Percentiles rank a stretch among this genome's conserved stretches.
phyloP scores from a whole-genome alignment of 257 asterid species.

The Solanum peruvianum region DNA sequence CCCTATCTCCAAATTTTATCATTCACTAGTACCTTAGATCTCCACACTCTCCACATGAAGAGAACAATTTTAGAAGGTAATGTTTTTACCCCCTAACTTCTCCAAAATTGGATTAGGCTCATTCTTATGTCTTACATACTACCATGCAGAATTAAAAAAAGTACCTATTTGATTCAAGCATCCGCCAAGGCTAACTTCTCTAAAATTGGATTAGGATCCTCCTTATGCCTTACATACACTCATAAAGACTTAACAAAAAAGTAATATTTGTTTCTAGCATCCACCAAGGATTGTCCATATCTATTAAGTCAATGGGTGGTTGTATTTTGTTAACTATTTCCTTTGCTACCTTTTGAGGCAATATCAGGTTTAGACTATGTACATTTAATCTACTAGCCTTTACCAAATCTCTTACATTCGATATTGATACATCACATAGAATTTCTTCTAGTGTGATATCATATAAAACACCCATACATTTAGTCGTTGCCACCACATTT shows the following conservation, averaged over 20 bases:
- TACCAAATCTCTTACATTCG: neutral
- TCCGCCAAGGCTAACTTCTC: neutral
- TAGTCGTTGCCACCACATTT: neutral
- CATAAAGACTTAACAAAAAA: neutral
- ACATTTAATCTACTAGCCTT: neutral
- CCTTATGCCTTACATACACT: neutral
- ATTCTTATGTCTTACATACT: neutral
- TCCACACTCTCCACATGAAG: neutral
- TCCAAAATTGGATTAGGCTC: neutral
- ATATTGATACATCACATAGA: neutral
- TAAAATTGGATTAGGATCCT: neutral
- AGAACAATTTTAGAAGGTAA: neutral
- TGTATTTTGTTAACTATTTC: neutral
- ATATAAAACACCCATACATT: neutral
- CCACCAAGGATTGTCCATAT: neutral
- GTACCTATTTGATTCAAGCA: neutral
- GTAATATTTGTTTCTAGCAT: neutral
- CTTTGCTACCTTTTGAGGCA: neutral
- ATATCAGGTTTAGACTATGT: no score
- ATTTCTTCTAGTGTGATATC: neutral
- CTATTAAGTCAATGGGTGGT: neutral
- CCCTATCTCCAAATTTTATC: neutral
- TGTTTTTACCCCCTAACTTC: neutral
- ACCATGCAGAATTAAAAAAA: no score
- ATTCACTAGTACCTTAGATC: neutral